Evolutionary conservation across 306 rosid genomes (phyloP).

Genomic region (Medicago ruthenica): DNA sequence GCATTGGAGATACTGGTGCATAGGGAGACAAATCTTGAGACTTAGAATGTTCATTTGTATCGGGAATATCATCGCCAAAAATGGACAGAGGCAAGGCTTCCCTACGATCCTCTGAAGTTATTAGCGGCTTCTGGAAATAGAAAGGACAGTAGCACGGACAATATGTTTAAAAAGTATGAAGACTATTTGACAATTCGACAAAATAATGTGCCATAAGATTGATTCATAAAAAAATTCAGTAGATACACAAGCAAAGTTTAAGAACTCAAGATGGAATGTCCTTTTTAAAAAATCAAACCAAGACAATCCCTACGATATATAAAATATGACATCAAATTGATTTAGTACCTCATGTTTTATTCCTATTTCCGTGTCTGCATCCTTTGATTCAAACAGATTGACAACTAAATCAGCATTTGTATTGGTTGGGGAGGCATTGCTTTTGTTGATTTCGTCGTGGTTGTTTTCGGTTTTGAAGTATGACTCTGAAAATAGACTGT

Average conservation of each 20-base stretch:
- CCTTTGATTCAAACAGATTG: constrained; percentile 52
- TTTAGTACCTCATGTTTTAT: constrained; percentile 54
- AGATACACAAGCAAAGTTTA: constrained; percentile 26
- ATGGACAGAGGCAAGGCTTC: constrained; percentile 80
- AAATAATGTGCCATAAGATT: constrained; percentile 36
- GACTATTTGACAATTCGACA: constrained; percentile 18
- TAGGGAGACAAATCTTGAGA: constrained; percentile 53
- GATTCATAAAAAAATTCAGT: constrained; percentile 1
- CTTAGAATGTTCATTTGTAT: constrained; percentile 50
- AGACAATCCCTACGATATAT: constrained; percentile 21
- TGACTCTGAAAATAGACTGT: constrained; percentile 44
- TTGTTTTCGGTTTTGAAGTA: constrained; percentile 41
- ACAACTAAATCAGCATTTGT: constrained; percentile 44
- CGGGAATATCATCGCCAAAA: constrained; percentile 72
- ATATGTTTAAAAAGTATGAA: constrained; percentile 37
- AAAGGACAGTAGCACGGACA: constrained; percentile 37
- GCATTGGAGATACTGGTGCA: constrained; percentile 46
- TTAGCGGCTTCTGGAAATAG: constrained; percentile 55
- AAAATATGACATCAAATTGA: constrained; percentile 39
- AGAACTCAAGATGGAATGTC: constrained; percentile 38
- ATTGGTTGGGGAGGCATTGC: constrained; percentile 43
- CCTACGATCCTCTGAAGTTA: constrained; percentile 47
- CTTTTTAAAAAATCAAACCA: neutral
- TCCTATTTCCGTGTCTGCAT: constrained; percentile 46
- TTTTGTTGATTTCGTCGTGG: constrained; percentile 44